A percentile compares a stretch with the other conserved stretches of the same genome.
phyloP scores from a whole-genome alignment of 1,284 basidiomycete genomes.

The Apiotrichum laibachii region DNA sequence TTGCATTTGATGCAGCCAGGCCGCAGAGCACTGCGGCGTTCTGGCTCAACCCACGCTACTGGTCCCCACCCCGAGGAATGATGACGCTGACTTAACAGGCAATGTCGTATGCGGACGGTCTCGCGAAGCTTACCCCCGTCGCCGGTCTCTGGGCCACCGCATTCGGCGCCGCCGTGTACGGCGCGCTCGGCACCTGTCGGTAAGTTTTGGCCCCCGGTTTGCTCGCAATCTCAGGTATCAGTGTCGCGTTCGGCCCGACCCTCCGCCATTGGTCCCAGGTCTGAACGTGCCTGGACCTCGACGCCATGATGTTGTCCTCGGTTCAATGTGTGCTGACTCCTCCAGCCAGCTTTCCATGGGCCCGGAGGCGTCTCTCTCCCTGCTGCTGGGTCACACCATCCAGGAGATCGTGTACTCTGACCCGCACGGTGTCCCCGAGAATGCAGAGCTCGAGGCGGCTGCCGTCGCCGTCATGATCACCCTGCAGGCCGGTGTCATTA shows the following conservation, averaged over 20 bases:
- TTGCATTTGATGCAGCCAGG: too few species aligned
- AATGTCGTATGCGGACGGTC: constrained; percentile 82
- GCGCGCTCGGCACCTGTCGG: constrained; percentile 74
- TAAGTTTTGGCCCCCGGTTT: constrained; percentile 23
- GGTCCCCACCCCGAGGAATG: too few species aligned
- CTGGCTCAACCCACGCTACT: too few species aligned
- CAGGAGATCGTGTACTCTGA: constrained; percentile 64
- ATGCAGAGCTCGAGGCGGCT: constrained; percentile 57
- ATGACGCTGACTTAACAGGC: constrained; percentile 44
- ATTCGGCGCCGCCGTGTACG: constrained; percentile 76
- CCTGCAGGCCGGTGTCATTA: constrained; percentile 82
- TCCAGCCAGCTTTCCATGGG: constrained; percentile 61
- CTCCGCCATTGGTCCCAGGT: background rate
- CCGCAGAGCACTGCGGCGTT: too few species aligned
- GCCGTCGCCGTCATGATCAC: constrained; percentile 68
- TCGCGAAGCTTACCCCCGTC: constrained; percentile 76
- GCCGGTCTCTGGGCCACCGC: constrained; percentile 81
- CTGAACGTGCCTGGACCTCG: background rate
- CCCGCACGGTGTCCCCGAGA: constrained; percentile 57
- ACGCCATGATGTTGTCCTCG: background rate
- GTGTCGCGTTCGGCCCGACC: too few species aligned
- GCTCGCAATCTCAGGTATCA: background rate
- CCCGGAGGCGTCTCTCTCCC: constrained; percentile 81
- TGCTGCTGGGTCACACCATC: constrained; percentile 85
- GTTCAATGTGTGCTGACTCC: background rate